Base-by-base conservation (phyloP, 345 rosid genomes). In the Hirschfeldia incana region DNA sequence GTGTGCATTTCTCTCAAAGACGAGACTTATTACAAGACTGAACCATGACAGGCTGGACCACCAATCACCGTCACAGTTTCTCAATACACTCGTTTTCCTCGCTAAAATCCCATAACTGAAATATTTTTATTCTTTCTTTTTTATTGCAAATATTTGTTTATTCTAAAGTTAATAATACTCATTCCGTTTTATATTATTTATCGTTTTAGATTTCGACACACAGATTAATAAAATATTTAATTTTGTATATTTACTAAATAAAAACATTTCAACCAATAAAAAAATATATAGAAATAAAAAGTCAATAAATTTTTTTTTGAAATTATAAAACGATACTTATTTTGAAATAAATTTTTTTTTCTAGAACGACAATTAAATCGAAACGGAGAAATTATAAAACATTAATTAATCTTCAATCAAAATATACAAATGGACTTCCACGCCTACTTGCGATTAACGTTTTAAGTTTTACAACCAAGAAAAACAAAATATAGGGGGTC, bases 51-150 rank as follows among this genome's bases (percentile, higher is more conserved):
- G 72, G 8, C 12, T 72, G 39, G 58, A 0, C 30, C 57, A 78
- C 77, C 28, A 53, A 57, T 0, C 82, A 78, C 69, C 69, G 73
- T 72, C 69, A 58, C 81, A 78, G 34, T 72, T 68, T 65, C 67
- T 58, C 39, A 21, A 21, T 72, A 55, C 46, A 7, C 72, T 78
- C 76, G 39, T 59, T 72, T 57, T 67, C 7, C 77, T 73, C 63
- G 17, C 69, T 67, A 13, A 46, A 65, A 8, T 77, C 49, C 2
- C 8, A 5, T 61, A 5, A 5, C 30, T 12, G 9, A n/a, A n/a
- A 8, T 57, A 16, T 21, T 21, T 13, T n/a, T 46, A 6, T 46
- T 5, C 55, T 46, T 34, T 34, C 55, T 21, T 21, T 15, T 6
- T 63, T 63, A 7, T 60, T 27, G 33, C 39, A 13, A 37, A 5